Conservation (phyloP, 2,329 filamentous ascomycete species). For the Aureobasidium sp. region DNA sequence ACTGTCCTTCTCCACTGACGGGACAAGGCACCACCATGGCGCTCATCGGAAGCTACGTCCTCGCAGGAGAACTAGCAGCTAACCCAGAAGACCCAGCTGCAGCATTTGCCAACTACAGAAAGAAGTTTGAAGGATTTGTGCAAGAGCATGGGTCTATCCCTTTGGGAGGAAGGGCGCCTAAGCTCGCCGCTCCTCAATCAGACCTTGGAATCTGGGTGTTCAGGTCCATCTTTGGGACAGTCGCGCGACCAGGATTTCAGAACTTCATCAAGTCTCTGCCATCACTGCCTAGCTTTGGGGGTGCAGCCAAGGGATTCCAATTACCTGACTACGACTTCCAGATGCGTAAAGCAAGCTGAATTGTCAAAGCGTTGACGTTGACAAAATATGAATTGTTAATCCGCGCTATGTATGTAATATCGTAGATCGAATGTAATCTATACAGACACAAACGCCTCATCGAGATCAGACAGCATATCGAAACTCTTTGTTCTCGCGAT, state of each 20-base stretch:
- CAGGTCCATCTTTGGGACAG: slow-evolving; percentile 19
- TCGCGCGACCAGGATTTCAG: slow-evolving; percentile 15
- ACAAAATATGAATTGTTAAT: background rate
- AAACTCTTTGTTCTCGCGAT: slow-evolving; percentile 32
- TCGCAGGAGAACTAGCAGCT: slow-evolving; percentile 31
- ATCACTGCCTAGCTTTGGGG: background rate
- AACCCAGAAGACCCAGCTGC: slow-evolving; percentile 17
- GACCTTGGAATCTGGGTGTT: slow-evolving; percentile 22
- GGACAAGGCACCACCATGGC: slow-evolving; percentile 30
- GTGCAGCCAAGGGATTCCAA: background rate
- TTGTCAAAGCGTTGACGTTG: background rate
- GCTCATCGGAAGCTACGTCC: slow-evolving; percentile 33
- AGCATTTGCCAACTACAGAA: slow-evolving; percentile 22
- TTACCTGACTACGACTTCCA: background rate
- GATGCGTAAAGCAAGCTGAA: background rate
- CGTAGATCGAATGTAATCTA: too few relatives aligned
- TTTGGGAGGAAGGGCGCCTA: slow-evolving; percentile 21
- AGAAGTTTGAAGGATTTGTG: slow-evolving; percentile 20
- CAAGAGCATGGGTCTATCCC: slow-evolving; percentile 25
- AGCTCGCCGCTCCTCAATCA: slow-evolving; percentile 21
- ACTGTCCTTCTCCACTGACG: slow-evolving; percentile 30
- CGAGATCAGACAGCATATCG: slow-evolving; percentile 15
- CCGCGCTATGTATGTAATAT: too few relatives aligned
- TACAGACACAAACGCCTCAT: background rate
- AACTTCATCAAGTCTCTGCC: slow-evolving; percentile 1